Percentiles rank a stretch among this genome's conserved stretches.
phyloP scores from a whole-genome alignment of 768 basidiomycete species.

The Holtermannia corniformis region DNA sequence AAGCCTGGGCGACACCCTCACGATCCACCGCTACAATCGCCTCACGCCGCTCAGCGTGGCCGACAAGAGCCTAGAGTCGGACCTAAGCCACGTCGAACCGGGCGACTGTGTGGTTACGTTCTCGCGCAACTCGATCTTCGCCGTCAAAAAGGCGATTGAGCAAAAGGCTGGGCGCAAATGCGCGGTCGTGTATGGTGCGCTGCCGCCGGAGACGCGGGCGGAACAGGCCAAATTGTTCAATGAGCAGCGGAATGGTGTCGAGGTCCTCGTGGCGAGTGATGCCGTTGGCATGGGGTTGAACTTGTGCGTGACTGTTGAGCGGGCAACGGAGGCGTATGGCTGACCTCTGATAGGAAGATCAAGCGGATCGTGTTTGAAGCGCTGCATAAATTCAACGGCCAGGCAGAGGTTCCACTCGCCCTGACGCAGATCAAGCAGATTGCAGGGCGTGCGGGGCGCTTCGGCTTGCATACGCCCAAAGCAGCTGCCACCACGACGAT shows the following conservation, averaged over 20 bases:
- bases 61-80: constrained; percentile 53
- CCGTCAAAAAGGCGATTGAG: constrained; percentile 64
- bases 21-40: constrained; percentile 73
- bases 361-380: constrained; percentile 70
- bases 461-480: constrained; percentile 51
- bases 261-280: constrained; percentile 86
- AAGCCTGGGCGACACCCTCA: constrained; percentile 70
- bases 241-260: constrained; percentile 66
- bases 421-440: constrained; percentile 84
- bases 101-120: constrained; percentile 93
- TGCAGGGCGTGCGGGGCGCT: constrained; percentile 86
- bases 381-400: constrained; percentile 59
- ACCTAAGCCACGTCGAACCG: constrained; percentile 54
- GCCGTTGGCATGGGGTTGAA: constrained; percentile 97
- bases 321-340: not conserved
- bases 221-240: constrained; percentile 93
- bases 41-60: constrained; percentile 74
- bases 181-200: constrained; percentile 82
- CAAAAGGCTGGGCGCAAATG: constrained; percentile 62
- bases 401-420: constrained; percentile 47
- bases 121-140: constrained; percentile 64
- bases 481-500: constrained; percentile 5
- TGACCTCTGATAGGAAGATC: constrained; percentile 74
- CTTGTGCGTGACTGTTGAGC: constrained; percentile 50
- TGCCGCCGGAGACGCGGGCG: constrained; percentile 83